phyloP scores from a whole-genome alignment of 2,329 filamentous ascomycete genomes.

The Penicillium aurantiogriseum region DNA sequence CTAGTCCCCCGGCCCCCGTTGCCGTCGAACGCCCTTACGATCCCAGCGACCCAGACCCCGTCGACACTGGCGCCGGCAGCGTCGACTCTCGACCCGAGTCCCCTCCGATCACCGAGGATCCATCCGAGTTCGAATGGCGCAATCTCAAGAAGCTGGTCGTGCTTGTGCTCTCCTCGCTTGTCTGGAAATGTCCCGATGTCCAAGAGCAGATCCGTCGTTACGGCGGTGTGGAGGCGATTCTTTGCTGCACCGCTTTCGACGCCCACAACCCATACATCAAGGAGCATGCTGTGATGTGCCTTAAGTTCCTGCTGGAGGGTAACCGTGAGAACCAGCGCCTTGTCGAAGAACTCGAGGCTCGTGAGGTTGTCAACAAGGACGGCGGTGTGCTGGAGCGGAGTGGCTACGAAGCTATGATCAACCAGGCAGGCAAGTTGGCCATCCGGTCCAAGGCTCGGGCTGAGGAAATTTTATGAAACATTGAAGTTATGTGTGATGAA shows the following conservation, averaged over 20 bases:
- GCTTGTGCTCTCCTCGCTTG: constrained; percentile 80
- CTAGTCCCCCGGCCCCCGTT: constrained; percentile 39
- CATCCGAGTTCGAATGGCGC: constrained; percentile 67
- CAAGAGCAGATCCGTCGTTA: constrained; percentile 84
- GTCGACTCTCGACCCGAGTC: constrained; percentile 47
- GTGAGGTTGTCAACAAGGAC: constrained; percentile 44
- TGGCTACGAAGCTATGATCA: constrained; percentile 45
- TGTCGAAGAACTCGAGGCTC: constrained; percentile 49
- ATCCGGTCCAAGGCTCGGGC: constrained; percentile 37
- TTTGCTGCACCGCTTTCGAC: constrained; percentile 88
- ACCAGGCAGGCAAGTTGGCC: constrained; percentile 44
- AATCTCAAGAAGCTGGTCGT: constrained; percentile 93
- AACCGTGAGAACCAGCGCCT: constrained; percentile 55
- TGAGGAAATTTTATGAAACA: constrained; percentile 6
- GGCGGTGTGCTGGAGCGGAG: constrained; percentile 41
- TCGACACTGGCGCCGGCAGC: constrained; percentile 39
- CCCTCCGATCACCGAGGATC: constrained; percentile 58
- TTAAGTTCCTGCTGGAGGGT: constrained; percentile 66
- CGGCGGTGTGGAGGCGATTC: constrained; percentile 80
- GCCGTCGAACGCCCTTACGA: constrained; percentile 68
- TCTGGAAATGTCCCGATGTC: constrained; percentile 81
- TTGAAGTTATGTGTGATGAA: constrained; percentile 8
- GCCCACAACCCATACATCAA: constrained; percentile 93
- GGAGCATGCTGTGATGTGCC: constrained; percentile 81
- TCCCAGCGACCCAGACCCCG: constrained; percentile 39